Evolutionary conservation across 345 rosid species (phyloP).

Genomic region (Hirschfeldia incana): DNA sequence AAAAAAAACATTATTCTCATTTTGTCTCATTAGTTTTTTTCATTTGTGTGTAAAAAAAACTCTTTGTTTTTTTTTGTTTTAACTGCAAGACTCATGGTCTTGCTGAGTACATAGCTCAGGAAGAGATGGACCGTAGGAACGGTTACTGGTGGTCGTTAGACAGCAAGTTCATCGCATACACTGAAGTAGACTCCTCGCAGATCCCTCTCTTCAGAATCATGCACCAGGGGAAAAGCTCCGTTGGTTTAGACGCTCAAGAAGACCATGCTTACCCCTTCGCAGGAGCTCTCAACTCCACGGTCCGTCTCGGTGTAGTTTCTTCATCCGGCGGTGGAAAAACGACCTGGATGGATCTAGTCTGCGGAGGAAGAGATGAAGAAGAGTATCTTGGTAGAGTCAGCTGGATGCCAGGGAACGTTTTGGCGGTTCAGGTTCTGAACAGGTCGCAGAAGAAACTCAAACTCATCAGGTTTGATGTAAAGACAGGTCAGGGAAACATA

Average conservation of each 20-base stretch:
- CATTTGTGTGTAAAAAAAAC: background rate
- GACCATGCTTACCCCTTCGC: constrained; percentile 96
- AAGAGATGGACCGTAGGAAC: constrained; percentile 94
- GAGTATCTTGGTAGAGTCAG: constrained; percentile 87
- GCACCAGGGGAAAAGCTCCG: constrained; percentile 91
- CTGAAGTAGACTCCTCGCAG: constrained; percentile 74
- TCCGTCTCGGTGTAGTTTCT: constrained; percentile 88
- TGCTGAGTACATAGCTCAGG: constrained; percentile 99
- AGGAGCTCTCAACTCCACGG: constrained; percentile 87
- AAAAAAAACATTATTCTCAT: too few species aligned
- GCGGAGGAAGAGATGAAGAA: constrained; percentile 77
- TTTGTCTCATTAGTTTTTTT: too few species aligned
- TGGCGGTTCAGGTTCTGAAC: constrained; percentile 71
- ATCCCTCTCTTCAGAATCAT: constrained; percentile 86
- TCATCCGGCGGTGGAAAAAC: constrained; percentile 66
- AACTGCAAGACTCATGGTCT: constrained; percentile 90
- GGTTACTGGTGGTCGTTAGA: constrained; percentile 99
- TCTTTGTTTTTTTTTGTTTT: constrained; percentile 19
- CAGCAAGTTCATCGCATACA: constrained; percentile 78
- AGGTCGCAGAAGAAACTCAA: constrained; percentile 72
- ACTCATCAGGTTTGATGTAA: constrained; percentile 66
- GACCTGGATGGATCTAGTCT: constrained; percentile 80
- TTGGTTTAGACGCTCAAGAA: constrained; percentile 80
- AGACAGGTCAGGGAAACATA: constrained; percentile 64
- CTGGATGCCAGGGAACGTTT: constrained; percentile 82